Conservation (phyloP, 805 yeast species). For the Saccharomyces jurei region DNA sequence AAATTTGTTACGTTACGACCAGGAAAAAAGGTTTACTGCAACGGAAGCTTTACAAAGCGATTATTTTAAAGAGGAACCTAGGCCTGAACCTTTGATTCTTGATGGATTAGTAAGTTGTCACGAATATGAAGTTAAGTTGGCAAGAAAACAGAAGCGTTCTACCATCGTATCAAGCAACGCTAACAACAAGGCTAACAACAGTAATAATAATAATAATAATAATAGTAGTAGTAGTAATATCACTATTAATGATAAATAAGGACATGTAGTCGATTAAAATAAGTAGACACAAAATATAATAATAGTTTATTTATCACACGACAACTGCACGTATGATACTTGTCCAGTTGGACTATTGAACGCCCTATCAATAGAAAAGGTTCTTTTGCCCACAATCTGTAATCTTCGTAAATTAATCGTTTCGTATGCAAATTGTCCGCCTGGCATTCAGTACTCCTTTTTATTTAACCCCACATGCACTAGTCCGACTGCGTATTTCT, state of each 20-base stretch:
- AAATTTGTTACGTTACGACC: conserved; percentile 59
- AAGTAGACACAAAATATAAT: neutral
- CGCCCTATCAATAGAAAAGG: neutral
- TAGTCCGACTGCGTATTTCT: neutral
- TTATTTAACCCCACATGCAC: conserved; percentile 5
- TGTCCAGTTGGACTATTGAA: neutral
- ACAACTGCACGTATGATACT: neutral
- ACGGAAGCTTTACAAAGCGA: conserved; percentile 57
- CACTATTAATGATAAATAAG: neutral
- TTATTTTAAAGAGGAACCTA: conserved; percentile 67
- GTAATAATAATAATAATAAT: neutral
- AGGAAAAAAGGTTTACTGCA: conserved; percentile 59
- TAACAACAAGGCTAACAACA: neutral
- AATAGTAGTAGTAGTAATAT: neutral
- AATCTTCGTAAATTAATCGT: neutral
- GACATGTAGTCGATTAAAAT: neutral
- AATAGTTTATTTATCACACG: neutral
- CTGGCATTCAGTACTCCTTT: neutral
- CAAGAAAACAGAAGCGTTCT: conserved; percentile 52
- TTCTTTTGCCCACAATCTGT: neutral
- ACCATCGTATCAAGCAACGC: neutral
- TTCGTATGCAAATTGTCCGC: neutral
- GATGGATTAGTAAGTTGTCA: conserved; percentile 77
- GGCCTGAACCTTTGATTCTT: conserved; percentile 49
- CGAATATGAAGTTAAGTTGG: conserved; percentile 64